A percentile compares a stretch with the other conserved stretches of the same genome.
phyloP scores from a whole-genome alignment of 108 stramenopile species.

The Cyclotella kingstonii region DNA sequence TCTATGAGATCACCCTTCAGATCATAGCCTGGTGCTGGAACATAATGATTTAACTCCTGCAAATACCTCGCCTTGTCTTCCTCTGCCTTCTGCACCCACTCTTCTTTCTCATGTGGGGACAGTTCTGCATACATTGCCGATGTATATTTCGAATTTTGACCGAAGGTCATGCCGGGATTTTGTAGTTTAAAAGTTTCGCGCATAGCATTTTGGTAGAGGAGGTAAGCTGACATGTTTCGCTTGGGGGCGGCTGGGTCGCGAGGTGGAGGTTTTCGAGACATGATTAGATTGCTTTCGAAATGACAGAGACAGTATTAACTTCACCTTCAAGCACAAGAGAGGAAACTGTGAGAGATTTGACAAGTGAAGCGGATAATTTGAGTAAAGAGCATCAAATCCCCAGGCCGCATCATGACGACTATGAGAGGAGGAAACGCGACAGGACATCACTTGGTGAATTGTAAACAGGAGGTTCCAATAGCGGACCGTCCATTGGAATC shows the following conservation, averaged over 20 bases:
- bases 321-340: not conserved
- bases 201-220: conserved; percentile 54
- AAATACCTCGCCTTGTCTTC: conserved; percentile 81
- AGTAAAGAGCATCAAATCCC: too few relatives aligned
- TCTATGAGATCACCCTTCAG: conserved; percentile 79
- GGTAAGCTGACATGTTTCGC: conserved; percentile 46
- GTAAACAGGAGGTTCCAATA: too few relatives aligned
- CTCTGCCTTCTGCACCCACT: conserved; percentile 67
- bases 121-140: conserved; percentile 83
- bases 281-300: not conserved
- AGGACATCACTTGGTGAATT: too few relatives aligned
- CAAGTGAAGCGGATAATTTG: too few relatives aligned
- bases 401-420: too few relatives aligned
- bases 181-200: conserved; percentile 41
- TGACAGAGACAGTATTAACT: not conserved
- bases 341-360: not conserved
- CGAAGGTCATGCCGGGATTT: conserved; percentile 64
- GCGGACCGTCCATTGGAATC: too few relatives aligned
- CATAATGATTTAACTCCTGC: conserved; percentile 60
- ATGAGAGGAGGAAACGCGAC: too few relatives aligned
- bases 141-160: conserved; percentile 82
- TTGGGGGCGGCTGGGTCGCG: conserved; percentile 53
- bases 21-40: conserved; percentile 76
- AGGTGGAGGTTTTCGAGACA: conserved; percentile 6
- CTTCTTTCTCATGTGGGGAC: conserved; percentile 73